Conservation (phyloP, 345 rosid genomes). For the Leavenworthia alabamica region DNA sequence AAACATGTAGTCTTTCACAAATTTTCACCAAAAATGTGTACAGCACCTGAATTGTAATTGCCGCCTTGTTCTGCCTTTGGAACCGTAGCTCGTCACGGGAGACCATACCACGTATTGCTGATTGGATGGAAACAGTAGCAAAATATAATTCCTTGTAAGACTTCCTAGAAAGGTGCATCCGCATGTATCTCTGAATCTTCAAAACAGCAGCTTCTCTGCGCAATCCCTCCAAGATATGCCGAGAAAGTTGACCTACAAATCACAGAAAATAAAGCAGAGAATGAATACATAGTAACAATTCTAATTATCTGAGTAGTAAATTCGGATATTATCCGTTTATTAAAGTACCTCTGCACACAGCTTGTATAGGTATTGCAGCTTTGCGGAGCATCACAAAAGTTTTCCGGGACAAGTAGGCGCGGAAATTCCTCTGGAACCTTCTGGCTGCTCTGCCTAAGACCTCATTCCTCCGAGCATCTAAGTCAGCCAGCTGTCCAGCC, state of each 20-base stretch:
- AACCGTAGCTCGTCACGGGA: conserved; percentile 68
- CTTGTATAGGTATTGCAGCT: conserved; percentile 63
- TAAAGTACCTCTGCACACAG: conserved; percentile 77
- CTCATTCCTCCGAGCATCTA: conserved; percentile 84
- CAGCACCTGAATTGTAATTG: conserved; percentile 70
- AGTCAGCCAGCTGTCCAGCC: conserved; percentile 98
- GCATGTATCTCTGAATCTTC: conserved; percentile 67
- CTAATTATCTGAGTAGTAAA: neutral
- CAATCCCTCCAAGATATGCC: conserved; percentile 50
- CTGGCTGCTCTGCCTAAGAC: conserved; percentile 88
- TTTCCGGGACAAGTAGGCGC: conserved; percentile 75
- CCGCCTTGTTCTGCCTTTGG: conserved; percentile 70
- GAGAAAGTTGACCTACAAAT: conserved; percentile 69
- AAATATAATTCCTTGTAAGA: conserved; percentile 47
- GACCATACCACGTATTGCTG: conserved; percentile 82
- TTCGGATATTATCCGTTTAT: neutral
- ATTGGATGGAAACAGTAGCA: conserved; percentile 65
- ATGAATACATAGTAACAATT: neutral
- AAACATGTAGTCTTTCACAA: too few species aligned
- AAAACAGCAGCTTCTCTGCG: conserved; percentile 71
- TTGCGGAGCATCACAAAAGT: conserved; percentile 50
- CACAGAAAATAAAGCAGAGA: conserved; percentile 9
- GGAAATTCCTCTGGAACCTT: conserved; percentile 83
- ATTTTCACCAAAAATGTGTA: too few species aligned
- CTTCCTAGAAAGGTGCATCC: conserved; percentile 77